These are phyloP conservation scores for Candida nonsorbophila DNA, from an alignment of 805 yeast species.

Conservation along the genomic window DNA sequence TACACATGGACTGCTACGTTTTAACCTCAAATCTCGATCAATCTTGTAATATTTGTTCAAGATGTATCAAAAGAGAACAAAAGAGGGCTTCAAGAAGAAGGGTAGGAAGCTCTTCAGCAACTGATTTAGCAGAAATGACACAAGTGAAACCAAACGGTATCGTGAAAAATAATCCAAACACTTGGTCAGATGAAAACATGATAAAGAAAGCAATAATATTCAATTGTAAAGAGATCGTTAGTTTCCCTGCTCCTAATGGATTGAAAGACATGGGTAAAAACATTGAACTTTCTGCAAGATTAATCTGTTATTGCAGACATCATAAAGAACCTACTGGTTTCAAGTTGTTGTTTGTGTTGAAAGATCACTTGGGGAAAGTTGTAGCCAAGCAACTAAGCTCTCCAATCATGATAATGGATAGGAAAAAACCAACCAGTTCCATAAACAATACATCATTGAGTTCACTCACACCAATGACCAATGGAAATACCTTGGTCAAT, in stretches of 20 bases:
- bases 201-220: conserved; percentile 82
- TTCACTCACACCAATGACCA: conserved; percentile 2
- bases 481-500: conserved; percentile 1
- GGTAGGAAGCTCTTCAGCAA: conserved; percentile 36
- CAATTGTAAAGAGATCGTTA: conserved; percentile 83
- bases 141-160: conserved; percentile 15
- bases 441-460: conserved; percentile 2
- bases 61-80: conserved; percentile 89
- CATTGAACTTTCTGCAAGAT: conserved; percentile 58
- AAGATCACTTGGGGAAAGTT: conserved; percentile 53
- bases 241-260: conserved; percentile 60
- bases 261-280: conserved; percentile 18
- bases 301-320: conserved; percentile 94
- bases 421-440: conserved; percentile 56
- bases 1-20: conserved; percentile 77
- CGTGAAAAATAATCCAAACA: conserved; percentile 51
- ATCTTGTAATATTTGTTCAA: conserved; percentile 72
- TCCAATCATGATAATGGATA: conserved; percentile 88
- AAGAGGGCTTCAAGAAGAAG: conserved; percentile 92
- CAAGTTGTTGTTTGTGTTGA: conserved; percentile 61
- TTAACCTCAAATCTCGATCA: conserved; percentile 46
- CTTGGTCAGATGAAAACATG: conserved; percentile 71
- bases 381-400: conserved; percentile 69
- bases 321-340: conserved; percentile 88
- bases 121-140: conserved; percentile 2